phyloP scores from a whole-genome alignment of 2,329 filamentous ascomycete genomes.

The Penicillium rolfsii region DNA sequence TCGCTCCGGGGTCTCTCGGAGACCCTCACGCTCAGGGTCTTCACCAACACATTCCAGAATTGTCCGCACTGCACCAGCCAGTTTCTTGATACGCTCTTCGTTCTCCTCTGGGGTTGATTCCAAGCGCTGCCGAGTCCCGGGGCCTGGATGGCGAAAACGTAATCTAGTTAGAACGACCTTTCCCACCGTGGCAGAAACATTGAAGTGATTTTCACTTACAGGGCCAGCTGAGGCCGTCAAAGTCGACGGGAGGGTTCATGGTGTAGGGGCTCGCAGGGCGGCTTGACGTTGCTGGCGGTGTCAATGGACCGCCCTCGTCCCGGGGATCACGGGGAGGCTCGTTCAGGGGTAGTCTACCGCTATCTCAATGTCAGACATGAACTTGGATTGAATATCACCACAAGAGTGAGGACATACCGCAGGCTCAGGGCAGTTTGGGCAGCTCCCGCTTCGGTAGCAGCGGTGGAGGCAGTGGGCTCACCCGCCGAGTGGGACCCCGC shows the following conservation, averaged over 20 bases:
- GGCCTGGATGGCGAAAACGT: conserved; percentile 34
- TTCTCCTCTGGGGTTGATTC: conserved; percentile 63
- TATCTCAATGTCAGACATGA: conserved; percentile 14
- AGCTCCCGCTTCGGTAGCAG: conserved; percentile 18
- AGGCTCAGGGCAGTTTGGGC: conserved; percentile 24
- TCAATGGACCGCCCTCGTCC: conserved; percentile 55
- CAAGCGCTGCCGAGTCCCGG: conserved; percentile 55
- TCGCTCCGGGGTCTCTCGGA: conserved; percentile 72
- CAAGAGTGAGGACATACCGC: conserved; percentile 30
- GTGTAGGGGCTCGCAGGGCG: conserved; percentile 56
- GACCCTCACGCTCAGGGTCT: conserved; percentile 65
- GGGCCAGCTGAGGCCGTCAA: conserved; percentile 57
- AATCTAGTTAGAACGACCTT: conserved; percentile 17
- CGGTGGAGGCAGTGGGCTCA: conserved; percentile 23
- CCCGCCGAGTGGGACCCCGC: conserved; percentile 20
- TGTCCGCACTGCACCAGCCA: conserved; percentile 65
- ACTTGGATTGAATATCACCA: background rate
- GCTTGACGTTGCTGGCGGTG: conserved; percentile 56
- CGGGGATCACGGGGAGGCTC: conserved; percentile 58
- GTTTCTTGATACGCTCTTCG: conserved; percentile 60
- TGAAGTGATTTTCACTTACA: conserved; percentile 44
- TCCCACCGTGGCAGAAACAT: background rate
- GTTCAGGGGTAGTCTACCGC: conserved; percentile 41
- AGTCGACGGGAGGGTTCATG: conserved; percentile 54
- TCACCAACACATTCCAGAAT: conserved; percentile 69